phyloP scores from a whole-genome alignment of 2,329 filamentous ascomycete genomes.

The Calonectria henricotiae region DNA sequence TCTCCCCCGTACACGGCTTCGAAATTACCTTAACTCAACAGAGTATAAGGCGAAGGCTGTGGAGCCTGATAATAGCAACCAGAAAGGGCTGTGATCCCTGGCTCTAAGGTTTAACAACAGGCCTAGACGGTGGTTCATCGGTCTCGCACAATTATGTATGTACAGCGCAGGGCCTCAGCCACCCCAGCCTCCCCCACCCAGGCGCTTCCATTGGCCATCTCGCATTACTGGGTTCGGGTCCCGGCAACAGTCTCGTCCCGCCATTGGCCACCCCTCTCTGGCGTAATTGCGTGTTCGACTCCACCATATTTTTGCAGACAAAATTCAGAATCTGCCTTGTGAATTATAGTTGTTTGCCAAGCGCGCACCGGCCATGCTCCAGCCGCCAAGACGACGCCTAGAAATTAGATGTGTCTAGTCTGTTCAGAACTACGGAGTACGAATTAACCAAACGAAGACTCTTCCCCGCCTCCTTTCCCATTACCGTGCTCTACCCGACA shows the following conservation, averaged over 20 bases:
- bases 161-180: conserved; percentile 7
- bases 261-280: conserved; percentile 11
- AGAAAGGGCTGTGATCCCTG: conserved; percentile 12
- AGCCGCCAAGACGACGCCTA: conserved; percentile 5
- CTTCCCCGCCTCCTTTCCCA: not conserved
- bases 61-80: conserved; percentile 22
- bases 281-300: conserved; percentile 10
- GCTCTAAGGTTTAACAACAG: not conserved
- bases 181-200: conserved; percentile 20
- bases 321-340: conserved; percentile 26
- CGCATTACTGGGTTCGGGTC: conserved; percentile 33
- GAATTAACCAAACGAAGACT: conserved; percentile 8
- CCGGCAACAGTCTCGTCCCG: conserved; percentile 15
- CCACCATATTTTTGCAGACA: not conserved
- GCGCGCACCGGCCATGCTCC: conserved; percentile 6
- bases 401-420: conserved; percentile 18
- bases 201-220: conserved; percentile 2
- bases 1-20: not conserved
- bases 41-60: conserved; percentile 17
- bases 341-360: conserved; percentile 14
- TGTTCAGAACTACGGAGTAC: not conserved
- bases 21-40: not conserved
- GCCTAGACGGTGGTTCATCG: conserved; percentile 9
- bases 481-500: not conserved
- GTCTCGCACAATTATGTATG: too few relatives aligned